Evolutionary conservation across 2,329 filamentous ascomycete species (phyloP), one percentile per base, ranked within the genome.

Genomic region (Stachybotrys chlorohalonatus): DNA sequence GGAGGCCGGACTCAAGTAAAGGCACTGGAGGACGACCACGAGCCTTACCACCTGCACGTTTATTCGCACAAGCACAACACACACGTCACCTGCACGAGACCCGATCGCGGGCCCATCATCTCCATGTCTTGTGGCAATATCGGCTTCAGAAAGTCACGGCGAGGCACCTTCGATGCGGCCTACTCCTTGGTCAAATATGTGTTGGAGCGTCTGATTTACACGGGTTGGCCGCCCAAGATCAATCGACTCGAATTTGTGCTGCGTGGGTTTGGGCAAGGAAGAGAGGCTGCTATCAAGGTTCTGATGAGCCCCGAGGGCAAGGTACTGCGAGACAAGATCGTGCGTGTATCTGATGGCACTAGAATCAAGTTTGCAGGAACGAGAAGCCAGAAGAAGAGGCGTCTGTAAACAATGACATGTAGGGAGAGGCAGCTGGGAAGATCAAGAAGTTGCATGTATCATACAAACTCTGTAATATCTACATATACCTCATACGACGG

Each of bases 341-440:
- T 83, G 47, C 85, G 85, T 63, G 87, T 99, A 57, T 85, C 89
- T 36, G 94, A 99, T 74, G 80, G 84, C 47, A 97, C 93, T 54
- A 87, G 87, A 65, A 73, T 97, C 71, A 99, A 99, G 78, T 96
- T 97, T 78, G 94, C 92, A 73, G 95, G 94, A 67, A 90, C 89
- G 46, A 89, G 92, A 72, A 93, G 90, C 76, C 82, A 81, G 70
- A 89, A 86, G 69, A 87, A 85, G 46, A 92, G 92, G 73, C 87
- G 94, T 75, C 74, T 97, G 75, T 75, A 70, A 59, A 53, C 55
- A 53, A 49, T 52, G 31, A 16, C 54, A 31, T 24, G 52, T 59
- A 53, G 49, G 49, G 46, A 47, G 42, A 30, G 52, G 5, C 39
- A 52, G 51, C 54, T 55, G 52, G 52, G 56, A 57, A 63, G 55